Percentiles rank a stretch among this genome's conserved stretches.
These are phyloP conservation scores for Isatis tinctoria DNA, from an alignment of 345 rosid species.

Conservation along the genomic window DNA sequence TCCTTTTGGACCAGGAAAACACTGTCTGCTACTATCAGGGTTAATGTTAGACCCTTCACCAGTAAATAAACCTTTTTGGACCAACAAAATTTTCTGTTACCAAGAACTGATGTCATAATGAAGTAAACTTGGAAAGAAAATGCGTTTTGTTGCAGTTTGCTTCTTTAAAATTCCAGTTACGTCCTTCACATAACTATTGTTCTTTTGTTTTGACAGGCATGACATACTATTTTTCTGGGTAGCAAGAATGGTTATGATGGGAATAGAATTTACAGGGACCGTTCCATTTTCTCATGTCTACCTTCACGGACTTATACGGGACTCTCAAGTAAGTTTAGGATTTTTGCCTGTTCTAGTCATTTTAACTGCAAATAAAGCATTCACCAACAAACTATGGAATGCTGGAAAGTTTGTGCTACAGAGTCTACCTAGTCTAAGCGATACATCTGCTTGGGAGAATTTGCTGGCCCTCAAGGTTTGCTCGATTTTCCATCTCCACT, in stretches of 20 bases:
- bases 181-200: slow-evolving; percentile 4
- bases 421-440: slow-evolving; percentile 67
- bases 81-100: not conserved
- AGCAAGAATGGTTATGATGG: slow-evolving; percentile 99
- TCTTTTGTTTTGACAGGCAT: slow-evolving; percentile 68
- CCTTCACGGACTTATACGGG: slow-evolving; percentile 95
- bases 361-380: slow-evolving; percentile 89
- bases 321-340: slow-evolving; percentile 59
- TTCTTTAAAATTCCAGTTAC: not conserved
- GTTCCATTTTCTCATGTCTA: slow-evolving; percentile 87
- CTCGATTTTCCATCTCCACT: slow-evolving; percentile 20
- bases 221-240: slow-evolving; percentile 99
- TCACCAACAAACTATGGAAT: slow-evolving; percentile 97
- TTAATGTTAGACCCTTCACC: not conserved
- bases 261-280: slow-evolving; percentile 91
- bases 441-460: slow-evolving; percentile 70
- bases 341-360: slow-evolving; percentile 1
- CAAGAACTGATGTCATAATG: not conserved
- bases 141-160: not conserved
- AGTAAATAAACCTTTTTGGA: not conserved
- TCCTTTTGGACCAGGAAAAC: slow-evolving; percentile 5
- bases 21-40: slow-evolving; percentile 6
- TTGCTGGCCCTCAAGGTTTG: slow-evolving; percentile 60
- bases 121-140: not conserved
- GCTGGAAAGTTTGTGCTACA: slow-evolving; percentile 96